phyloP scores from a whole-genome alignment of 1,284 basidiomycete genomes.

The Apiotrichum akiyoshidainum region DNA sequence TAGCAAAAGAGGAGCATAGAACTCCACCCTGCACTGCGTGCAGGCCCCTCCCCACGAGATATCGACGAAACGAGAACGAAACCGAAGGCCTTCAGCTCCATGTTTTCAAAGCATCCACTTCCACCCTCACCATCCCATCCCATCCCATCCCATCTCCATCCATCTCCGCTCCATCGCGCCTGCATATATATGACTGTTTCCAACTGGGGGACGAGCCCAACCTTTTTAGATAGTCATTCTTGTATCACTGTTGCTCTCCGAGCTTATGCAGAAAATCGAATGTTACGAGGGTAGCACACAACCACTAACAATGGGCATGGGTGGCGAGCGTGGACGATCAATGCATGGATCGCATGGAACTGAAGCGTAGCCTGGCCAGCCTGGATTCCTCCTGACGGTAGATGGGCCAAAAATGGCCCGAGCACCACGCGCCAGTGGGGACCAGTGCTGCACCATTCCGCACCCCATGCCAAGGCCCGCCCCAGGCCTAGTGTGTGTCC shows the following conservation, averaged over 20 bases:
- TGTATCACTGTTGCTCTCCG: constrained; percentile 16
- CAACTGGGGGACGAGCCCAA: background rate
- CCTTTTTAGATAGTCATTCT: constrained; percentile 13
- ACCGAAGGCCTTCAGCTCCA: background rate
- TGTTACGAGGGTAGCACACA: background rate
- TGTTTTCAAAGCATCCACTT: background rate
- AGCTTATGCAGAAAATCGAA: constrained; percentile 8
- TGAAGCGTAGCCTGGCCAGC: too few relatives aligned
- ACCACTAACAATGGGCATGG: too few relatives aligned
- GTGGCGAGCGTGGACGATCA: too few relatives aligned
- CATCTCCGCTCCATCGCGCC: background rate
- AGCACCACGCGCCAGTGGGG: too few relatives aligned
- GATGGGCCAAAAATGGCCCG: too few relatives aligned
- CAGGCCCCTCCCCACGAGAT: background rate
- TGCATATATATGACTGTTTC: background rate
- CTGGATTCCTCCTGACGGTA: too few relatives aligned
- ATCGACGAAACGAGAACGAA: background rate
- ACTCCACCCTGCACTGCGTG: background rate
- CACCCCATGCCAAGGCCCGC: too few relatives aligned
- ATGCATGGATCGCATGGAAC: too few relatives aligned
- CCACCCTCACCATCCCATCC: background rate
- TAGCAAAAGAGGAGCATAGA: too few relatives aligned
- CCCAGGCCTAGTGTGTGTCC: too few relatives aligned
- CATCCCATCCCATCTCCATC: background rate
- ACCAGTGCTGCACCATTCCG: too few relatives aligned